A percentile compares a stretch with the other conserved stretches of the same genome.
phyloP scores from a whole-genome alignment of 805 yeast genomes.

The Candida ipomoeae region DNA sequence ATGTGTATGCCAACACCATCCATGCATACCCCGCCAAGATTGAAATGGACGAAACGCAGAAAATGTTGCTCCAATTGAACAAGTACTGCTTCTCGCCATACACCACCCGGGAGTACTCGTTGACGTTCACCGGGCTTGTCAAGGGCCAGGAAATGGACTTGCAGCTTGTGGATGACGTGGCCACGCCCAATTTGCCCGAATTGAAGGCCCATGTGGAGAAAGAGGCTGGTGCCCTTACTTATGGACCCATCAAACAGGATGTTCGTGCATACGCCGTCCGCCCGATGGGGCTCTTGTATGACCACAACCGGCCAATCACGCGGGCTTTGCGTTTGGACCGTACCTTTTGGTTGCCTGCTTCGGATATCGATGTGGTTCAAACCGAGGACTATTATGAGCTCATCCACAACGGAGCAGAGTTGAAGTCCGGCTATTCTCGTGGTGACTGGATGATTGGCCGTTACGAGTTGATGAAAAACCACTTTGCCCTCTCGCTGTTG shows the following conservation, averaged over 20 bases:
- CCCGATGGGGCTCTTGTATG: slow-evolving; percentile 57
- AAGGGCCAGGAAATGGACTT: slow-evolving; percentile 45
- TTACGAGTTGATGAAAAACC: slow-evolving; percentile 42
- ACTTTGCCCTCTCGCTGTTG: slow-evolving; percentile 58
- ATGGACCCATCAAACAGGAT: slow-evolving; percentile 48
- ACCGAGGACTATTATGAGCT: slow-evolving; percentile 85
- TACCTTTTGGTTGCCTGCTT: slow-evolving; percentile 84
- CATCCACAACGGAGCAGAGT: slow-evolving; percentile 67
- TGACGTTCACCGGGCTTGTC: slow-evolving; percentile 43
- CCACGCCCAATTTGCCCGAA: slow-evolving; percentile 23
- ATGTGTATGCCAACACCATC: slow-evolving; percentile 45
- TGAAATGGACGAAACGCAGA: slow-evolving; percentile 57
- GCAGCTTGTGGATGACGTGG: slow-evolving; percentile 17
- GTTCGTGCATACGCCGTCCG: slow-evolving; percentile 44
- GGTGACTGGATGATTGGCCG: slow-evolving; percentile 66
- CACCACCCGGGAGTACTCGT: slow-evolving; percentile 44
- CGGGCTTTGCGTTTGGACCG: slow-evolving; percentile 60
- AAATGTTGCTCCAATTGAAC: slow-evolving; percentile 48
- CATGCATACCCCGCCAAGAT: slow-evolving; percentile 63
- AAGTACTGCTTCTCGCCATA: slow-evolving; percentile 63
- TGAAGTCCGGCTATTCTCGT: slow-evolving; percentile 73
- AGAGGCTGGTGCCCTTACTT: slow-evolving; percentile 39
- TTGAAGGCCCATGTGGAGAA: slow-evolving; percentile 36
- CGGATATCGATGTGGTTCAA: slow-evolving; percentile 63
- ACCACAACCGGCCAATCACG: slow-evolving; percentile 61